Conservation (phyloP, 1,284 basidiomycete species). For the Trametes sp. region DNA sequence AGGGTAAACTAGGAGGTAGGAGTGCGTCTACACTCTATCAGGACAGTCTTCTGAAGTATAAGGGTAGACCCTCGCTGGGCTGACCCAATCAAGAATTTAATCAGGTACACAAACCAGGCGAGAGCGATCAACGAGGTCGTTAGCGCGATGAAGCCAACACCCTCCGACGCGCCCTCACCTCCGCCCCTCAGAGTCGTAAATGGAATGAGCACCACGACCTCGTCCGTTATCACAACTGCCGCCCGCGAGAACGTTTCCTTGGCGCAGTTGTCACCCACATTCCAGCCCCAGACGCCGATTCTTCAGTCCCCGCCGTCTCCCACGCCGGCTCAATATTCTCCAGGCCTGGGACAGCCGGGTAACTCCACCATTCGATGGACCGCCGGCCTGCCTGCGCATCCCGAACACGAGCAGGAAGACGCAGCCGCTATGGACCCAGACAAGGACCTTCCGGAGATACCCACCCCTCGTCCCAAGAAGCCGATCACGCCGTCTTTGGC, state of each 20-base stretch:
- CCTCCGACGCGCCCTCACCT: conserved; percentile 49
- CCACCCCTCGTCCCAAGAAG: conserved; percentile 53
- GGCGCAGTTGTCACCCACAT: conserved; percentile 45
- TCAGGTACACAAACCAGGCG: conserved; percentile 79
- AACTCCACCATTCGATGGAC: conserved; percentile 69
- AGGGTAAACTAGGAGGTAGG: conserved; percentile 89
- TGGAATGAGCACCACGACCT: conserved; percentile 72
- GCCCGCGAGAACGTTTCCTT: conserved; percentile 69
- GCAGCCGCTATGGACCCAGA: conserved; percentile 38
- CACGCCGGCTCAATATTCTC: conserved; percentile 40
- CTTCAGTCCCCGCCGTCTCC: conserved; percentile 26
- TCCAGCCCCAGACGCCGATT: conserved; percentile 39
- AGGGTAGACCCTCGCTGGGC: conserved; percentile 88
- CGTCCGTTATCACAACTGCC: conserved; percentile 73
- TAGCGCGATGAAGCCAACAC: conserved; percentile 67
- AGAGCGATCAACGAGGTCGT: conserved; percentile 86
- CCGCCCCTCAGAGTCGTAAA: conserved; percentile 84
- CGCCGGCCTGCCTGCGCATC: conserved; percentile 64
- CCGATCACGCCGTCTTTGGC: conserved; percentile 83
- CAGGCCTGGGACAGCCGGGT: conserved; percentile 57
- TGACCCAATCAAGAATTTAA: conserved; percentile 85
- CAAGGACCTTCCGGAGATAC: conserved; percentile 40
- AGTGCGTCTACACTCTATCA: neutral
- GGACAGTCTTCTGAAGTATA: conserved; percentile 33
- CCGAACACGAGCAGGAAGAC: conserved; percentile 69